Conservation (phyloP, 2,329 filamentous ascomycete species). For the Metarhizium humberi region DNA sequence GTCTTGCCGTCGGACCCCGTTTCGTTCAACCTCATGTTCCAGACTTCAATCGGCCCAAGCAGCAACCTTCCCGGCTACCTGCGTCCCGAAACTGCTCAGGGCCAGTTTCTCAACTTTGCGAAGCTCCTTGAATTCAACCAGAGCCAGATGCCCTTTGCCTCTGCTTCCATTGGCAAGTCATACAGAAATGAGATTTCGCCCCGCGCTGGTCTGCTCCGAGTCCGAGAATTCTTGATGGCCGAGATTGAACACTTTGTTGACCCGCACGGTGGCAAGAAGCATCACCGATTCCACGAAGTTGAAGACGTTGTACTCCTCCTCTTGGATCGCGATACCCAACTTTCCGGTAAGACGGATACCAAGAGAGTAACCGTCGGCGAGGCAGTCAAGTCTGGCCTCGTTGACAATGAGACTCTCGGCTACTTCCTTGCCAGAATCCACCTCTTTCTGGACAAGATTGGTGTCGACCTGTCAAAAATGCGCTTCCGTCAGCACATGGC, state of each 20-base stretch:
- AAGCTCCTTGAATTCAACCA: constrained; percentile 97
- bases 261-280: constrained; percentile 89
- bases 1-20: constrained; percentile 71
- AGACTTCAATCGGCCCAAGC: constrained; percentile 87
- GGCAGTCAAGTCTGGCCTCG: constrained; percentile 70
- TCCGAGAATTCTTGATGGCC: constrained; percentile 97
- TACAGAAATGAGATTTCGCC: constrained; percentile 98
- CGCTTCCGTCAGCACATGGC: constrained; percentile 96
- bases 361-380: constrained; percentile 71
- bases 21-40: constrained; percentile 98
- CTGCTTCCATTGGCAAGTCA: constrained; percentile 93
- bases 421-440: constrained; percentile 96
- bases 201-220: constrained; percentile 78
- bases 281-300: constrained; percentile 77
- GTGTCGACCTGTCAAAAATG: constrained; percentile 78
- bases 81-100: constrained; percentile 92
- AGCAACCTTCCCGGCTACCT: constrained; percentile 79
- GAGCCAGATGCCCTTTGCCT: constrained; percentile 91
- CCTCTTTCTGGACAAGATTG: constrained; percentile 80
- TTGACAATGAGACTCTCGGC: constrained; percentile 95
- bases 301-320: constrained; percentile 75
- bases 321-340: constrained; percentile 76
- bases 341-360: constrained; percentile 72
- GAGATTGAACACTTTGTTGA: constrained; percentile 99
- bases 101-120: constrained; percentile 94